Evolutionary conservation across 2,329 filamentous ascomycete species (phyloP), one percentile per base, ranked within the genome.

Genomic region (Elsinoe batatas): DNA sequence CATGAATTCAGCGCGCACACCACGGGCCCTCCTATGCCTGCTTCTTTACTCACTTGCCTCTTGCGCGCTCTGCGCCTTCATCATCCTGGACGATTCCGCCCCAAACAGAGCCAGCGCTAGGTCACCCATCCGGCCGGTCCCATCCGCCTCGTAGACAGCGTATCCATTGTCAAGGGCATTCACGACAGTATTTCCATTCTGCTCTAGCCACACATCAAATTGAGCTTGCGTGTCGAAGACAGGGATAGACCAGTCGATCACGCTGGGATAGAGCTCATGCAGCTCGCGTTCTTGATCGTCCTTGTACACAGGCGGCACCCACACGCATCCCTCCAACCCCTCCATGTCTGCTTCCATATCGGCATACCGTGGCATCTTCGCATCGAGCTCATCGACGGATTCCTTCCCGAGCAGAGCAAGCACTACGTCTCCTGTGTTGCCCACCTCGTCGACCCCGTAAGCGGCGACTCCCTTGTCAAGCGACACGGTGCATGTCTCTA

Each of bases 121-220:
- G 40, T 44, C 40, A 44, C 40, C 40, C 40, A 44, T 22, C 40
- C 40, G 12, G 15, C 40, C 40, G 5, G 40, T 44, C 40, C 40
- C 18, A 44, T 20, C 40, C 40, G 40, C 40, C 40, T 44, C 40
- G 40, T 44, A 44, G 40, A 44, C 40, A 44, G 40, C 40, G 10
- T 44, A 44, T 22, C 40, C 40, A 20, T 44, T 44, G 40, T 44
- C 40, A 44, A 44, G 40, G 8, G 40, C 40, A 22, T 22, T 44
- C 40, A 44, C 40, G 40, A 44, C 40, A 44, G 40, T 44, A 10
- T 44, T 44, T 44, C 17, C 17, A 44, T 44, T 44, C 40, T 44
- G 40, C 40, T 44, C 40, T 22, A 22, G 2, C 40, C 40, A 44
- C 20, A 26, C 18, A 17, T 44, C 40, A 44, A 18, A 44, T 22